These are phyloP conservation scores for Epichloe hybrida DNA, from an alignment of 2,329 filamentous ascomycete species.

Conservation along the genomic window DNA sequence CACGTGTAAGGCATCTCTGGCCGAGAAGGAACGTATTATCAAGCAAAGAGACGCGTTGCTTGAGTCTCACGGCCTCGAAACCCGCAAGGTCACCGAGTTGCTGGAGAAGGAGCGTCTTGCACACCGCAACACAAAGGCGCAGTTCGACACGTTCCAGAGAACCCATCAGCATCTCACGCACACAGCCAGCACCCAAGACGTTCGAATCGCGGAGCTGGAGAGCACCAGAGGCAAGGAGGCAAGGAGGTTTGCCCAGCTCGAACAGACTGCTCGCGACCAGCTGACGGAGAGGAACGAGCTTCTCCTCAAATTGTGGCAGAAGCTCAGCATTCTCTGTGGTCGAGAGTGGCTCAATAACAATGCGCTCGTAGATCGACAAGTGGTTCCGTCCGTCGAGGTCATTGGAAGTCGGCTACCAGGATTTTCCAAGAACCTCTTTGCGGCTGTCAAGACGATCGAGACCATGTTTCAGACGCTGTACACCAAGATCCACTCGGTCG, in stretches of 20 bases:
- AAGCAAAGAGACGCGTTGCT: slow-evolving; percentile 80
- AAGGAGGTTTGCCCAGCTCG: slow-evolving; percentile 62
- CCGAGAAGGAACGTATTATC: slow-evolving; percentile 84
- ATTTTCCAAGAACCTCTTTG: slow-evolving; percentile 80
- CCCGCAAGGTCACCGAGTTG: slow-evolving; percentile 69
- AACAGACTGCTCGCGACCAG: slow-evolving; percentile 74
- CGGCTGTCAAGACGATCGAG: slow-evolving; percentile 80
- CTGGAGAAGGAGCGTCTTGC: slow-evolving; percentile 81
- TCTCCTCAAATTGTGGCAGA: slow-evolving; percentile 79
- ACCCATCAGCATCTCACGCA: slow-evolving; percentile 78
- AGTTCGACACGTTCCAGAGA: slow-evolving; percentile 79
- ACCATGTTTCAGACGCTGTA: slow-evolving; percentile 65
- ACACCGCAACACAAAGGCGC: slow-evolving; percentile 73
- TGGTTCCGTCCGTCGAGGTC: slow-evolving; percentile 69
- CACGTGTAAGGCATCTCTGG: slow-evolving; percentile 57
- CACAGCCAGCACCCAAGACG: slow-evolving; percentile 73
- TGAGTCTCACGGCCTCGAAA: slow-evolving; percentile 79
- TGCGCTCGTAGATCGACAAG: slow-evolving; percentile 74
- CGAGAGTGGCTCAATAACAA: slow-evolving; percentile 86
- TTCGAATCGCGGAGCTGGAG: slow-evolving; percentile 76
- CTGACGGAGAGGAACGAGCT: slow-evolving; percentile 80
- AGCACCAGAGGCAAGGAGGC: slow-evolving; percentile 60
- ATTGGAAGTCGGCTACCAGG: slow-evolving; percentile 74
- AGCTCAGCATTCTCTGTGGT: slow-evolving; percentile 70
- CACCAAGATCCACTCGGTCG: slow-evolving; percentile 67